Base-by-base conservation (phyloP, 805 yeast species). In the Sugiyamaella qingdaonensis region DNA sequence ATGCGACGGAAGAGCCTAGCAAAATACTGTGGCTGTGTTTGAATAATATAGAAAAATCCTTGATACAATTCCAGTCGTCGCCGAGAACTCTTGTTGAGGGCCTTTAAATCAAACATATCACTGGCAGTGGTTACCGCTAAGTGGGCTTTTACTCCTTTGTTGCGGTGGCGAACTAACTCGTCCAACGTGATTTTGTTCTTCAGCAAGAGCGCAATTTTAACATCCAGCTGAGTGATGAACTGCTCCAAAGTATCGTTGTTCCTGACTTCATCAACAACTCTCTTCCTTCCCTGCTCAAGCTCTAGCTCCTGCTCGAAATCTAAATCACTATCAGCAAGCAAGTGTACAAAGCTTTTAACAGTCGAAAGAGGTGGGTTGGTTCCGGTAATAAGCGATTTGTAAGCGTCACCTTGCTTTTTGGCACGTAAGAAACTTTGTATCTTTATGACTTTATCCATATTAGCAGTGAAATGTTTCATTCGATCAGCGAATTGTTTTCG, bases 131-230 rank as follows among this genome's bases (percentile, higher is more conserved):
- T 45, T 8, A 55, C 54, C 2, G 57, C 39, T 24, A 46, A 44
- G 19, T 46, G 53, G 33, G 46, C 54, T 31, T 10, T 53, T 2
- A 50, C 54, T 2, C 68, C 71, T 37, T 64, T 69, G 52, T 72
- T 73, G 58, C 77, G 70, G 70, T 76, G 73, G 24, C 68, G 54
- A 19, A 77, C 58, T 5, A 88, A 73, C 57, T 88, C 94, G 59
- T 87, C 94, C 18, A 90, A 67, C 0, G 91, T 78, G 55, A 89
- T 84, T 62, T 85, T 86, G 70, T 87, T 89, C 63, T 84, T 87
- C 58, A 85, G 88, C 42, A 94, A 71, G 43, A 90, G 71, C 5
- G 88, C 85, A 54, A 88, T 79, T 64, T 90, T 90, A 56, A 86
- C 79, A 58, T 89, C 89, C 56, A 90, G 74, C 61, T 86, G 85